Percentiles rank a stretch among this genome's conserved stretches.
phyloP scores from a whole-genome alignment of 352 stramenopile species.

The Phytophthora macrochlamydospora region DNA sequence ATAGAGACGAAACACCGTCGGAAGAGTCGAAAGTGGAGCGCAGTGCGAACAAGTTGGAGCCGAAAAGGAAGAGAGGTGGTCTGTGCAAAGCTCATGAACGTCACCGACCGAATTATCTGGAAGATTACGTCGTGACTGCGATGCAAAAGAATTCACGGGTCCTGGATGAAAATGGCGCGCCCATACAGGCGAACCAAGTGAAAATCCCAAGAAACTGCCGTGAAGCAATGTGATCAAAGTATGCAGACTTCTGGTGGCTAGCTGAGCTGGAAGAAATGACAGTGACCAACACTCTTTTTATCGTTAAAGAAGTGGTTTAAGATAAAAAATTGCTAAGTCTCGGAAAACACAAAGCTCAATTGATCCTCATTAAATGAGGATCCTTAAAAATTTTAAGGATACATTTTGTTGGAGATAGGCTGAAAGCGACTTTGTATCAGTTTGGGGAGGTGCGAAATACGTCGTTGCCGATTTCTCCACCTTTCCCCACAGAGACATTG shows the following conservation, averaged over 20 bases:
- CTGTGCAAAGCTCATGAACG: conserved; percentile 5
- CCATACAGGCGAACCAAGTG: conserved; percentile 3
- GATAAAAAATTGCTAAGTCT: too few relatives aligned
- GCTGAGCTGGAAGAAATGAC: conserved; percentile 7
- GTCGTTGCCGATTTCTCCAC: too few relatives aligned
- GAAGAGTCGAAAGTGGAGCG: conserved; percentile 2
- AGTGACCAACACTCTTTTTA: not conserved
- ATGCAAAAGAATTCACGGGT: not conserved
- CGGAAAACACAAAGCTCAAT: too few relatives aligned
- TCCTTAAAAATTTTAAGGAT: too few relatives aligned
- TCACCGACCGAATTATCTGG: not conserved
- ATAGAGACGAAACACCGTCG: conserved; percentile 7
- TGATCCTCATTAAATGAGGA: too few relatives aligned
- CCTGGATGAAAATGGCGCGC: conserved; percentile 9
- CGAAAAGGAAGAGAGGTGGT: not conserved
- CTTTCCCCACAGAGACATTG: too few relatives aligned
- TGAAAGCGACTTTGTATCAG: too few relatives aligned
- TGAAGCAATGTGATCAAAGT: conserved; percentile 10
- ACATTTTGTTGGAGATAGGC: too few relatives aligned
- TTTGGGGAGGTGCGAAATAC: too few relatives aligned
- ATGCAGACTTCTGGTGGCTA: not conserved
- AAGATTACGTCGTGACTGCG: conserved; percentile 5
- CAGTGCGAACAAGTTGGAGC: not conserved
- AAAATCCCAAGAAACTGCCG: conserved; percentile 2
- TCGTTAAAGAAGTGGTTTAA: too few relatives aligned